Evolutionary conservation across 345 rosid species (phyloP).

Genomic region (Hirschfeldia incana): DNA sequence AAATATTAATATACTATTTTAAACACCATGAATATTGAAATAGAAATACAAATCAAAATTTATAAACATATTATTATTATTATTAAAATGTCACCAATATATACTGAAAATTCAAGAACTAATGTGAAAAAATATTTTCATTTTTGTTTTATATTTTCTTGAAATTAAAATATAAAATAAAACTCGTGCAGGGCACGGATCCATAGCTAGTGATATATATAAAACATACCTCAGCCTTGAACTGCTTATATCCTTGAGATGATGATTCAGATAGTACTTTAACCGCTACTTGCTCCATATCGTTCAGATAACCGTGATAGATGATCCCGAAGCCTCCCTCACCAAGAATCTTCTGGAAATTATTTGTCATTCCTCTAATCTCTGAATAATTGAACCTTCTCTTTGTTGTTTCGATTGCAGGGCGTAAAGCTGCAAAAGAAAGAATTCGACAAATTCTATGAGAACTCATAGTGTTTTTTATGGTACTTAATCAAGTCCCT

Average conservation of each 20-base stretch:
- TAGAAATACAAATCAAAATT: no score
- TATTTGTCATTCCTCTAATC: neutral
- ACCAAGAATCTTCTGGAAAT: neutral
- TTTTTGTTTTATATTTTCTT: no score
- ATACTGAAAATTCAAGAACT: no score
- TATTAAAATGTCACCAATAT: no score
- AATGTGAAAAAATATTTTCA: no score
- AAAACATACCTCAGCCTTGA: neutral
- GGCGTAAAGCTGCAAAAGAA: neutral
- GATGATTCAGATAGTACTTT: neutral
- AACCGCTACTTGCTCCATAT: neutral
- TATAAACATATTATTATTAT: no score
- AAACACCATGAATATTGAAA: no score
- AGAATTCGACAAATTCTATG: neutral
- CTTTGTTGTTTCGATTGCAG: neutral
- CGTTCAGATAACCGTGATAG: neutral
- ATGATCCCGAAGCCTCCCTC: neutral
- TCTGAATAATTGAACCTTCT: neutral
- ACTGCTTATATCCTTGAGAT: slow-evolving; percentile 5
- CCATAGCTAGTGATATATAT: neutral
- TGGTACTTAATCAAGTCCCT: neutral
- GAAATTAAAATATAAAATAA: no score
- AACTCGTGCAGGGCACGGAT: no score
- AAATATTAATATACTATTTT: no score
- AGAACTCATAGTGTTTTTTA: neutral